Evolutionary conservation across 306 rosid genomes (phyloP).

Genomic region (Sicyos baderoa): DNA sequence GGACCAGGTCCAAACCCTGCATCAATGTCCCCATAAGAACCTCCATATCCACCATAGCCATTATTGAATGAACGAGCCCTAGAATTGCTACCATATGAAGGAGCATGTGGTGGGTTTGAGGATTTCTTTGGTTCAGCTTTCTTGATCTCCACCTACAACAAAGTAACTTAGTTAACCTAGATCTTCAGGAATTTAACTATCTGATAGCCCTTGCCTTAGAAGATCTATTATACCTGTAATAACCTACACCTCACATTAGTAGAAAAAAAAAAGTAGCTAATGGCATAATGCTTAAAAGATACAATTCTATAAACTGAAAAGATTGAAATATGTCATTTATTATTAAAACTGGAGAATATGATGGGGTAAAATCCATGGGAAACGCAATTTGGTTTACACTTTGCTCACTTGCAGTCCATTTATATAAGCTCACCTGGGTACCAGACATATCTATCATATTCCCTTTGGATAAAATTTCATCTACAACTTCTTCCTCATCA

Average conservation of each 20-base stretch:
- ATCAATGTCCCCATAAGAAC: conserved; percentile 75
- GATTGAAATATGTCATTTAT: neutral
- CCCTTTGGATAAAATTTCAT: conserved; percentile 68
- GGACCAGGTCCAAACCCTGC: conserved; percentile 71
- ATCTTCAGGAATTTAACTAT: conserved; percentile 30
- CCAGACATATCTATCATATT: conserved; percentile 93
- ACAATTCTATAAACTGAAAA: conserved; percentile 5
- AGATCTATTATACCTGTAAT: conserved; percentile 40
- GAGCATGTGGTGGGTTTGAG: conserved; percentile 80
- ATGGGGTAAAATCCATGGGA: conserved; percentile 25
- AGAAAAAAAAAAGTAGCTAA: conserved; percentile 19
- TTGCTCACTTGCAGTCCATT: conserved; percentile 23
- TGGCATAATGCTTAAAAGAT: conserved; percentile 1
- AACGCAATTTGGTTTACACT: conserved; percentile 20
- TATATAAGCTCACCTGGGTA: conserved; percentile 75
- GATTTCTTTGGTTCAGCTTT: conserved; percentile 99
- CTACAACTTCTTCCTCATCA: conserved; percentile 82
- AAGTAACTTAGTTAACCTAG: conserved; percentile 91
- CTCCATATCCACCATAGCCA: conserved; percentile 66
- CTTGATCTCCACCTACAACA: conserved; percentile 99
- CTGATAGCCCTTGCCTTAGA: conserved; percentile 32
- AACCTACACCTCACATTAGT: conserved; percentile 32
- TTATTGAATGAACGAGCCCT: conserved; percentile 86
- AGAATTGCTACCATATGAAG: conserved; percentile 88
- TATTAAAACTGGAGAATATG: conserved; percentile 9